phyloP scores from a whole-genome alignment of 2,329 filamentous ascomycete genomes.

The Botrytis galanthina region DNA sequence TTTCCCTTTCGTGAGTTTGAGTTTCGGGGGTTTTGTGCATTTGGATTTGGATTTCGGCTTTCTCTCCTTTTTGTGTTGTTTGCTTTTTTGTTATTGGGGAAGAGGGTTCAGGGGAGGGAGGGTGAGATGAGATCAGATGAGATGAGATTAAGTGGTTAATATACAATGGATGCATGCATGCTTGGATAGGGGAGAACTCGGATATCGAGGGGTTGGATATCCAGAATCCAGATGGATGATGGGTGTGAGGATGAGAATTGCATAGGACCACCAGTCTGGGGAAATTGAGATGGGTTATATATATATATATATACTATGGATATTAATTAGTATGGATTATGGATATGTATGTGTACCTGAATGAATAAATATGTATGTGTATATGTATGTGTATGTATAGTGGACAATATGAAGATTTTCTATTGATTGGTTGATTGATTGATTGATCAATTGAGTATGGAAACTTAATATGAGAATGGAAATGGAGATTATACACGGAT shows the following conservation, averaged over 20 bases:
- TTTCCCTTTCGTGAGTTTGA: neutral
- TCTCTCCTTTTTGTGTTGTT: neutral
- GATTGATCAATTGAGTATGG: too few species aligned
- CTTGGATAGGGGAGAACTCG: neutral
- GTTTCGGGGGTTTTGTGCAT: neutral
- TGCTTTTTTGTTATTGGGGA: neutral
- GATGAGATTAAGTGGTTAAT: neutral
- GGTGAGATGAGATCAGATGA: neutral
- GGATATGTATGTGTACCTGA: neutral
- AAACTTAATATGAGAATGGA: neutral
- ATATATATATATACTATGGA: neutral
- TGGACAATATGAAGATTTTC: neutral
- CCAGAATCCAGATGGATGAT: neutral
- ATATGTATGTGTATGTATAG: neutral
- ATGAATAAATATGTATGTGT: neutral
- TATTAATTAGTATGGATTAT: neutral
- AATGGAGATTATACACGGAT: neutral
- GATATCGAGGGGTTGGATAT: neutral
- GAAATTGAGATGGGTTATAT: neutral
- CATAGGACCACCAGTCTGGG: too few species aligned
- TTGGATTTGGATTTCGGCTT: neutral
- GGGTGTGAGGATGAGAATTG: neutral
- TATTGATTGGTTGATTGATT: too few species aligned
- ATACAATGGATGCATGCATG: neutral
- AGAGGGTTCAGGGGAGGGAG: neutral